Base-by-base conservation (phyloP, 768 basidiomycete species). In the Termitomyces eurrhizus region DNA sequence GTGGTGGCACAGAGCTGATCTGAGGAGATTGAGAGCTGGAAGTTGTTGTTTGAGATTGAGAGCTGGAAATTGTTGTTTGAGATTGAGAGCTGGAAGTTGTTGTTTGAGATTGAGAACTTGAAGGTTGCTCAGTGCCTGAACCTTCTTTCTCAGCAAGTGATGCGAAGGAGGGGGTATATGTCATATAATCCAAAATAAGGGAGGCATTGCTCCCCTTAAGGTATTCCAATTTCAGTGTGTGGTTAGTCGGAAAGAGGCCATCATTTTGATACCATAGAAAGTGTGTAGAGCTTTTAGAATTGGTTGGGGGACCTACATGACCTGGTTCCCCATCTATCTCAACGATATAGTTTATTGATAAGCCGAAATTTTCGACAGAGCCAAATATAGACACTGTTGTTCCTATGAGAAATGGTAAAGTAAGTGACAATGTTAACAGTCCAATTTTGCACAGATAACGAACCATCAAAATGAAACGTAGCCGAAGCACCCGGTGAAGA, bases 321-420 rank as follows among this genome's bases (percentile, higher is more conserved):
- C 16, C 46, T 14, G 3, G 1, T 32, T n/a, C n/a, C n/a, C 18
- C 49, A 11, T 52, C 33, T 1, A 37, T 0, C 1, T 3, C 0
- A 21, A 36, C 2, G 2, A 0, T 0, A 2, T 5, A 7, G 13
- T 21, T 2, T 36, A 12, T 1, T 0, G 1, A 3, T n/a, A 2
- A 1, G 12, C 35, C 36, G 8, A 13, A 24, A 39, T 12, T 24
- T n/a, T n/a, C n/a, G n/a, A n/a, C n/a, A 14, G 8, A 4, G 11
- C 52, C 36, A 11, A 39, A 14, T 1, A 52, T 13, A 5, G 52
- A 52, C 35, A 52, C 52, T 9, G 52, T 4, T 36, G 36, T 39
- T 52, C 52, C 52, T 52, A 18, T 24, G 35, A 5, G 3, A 50
- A 36, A 14, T 26, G 13, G 7, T 52, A 1, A 14, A 52, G 13